Conservation (phyloP, 192 early-diverging fungal genomes). For the Neocallimastix lanati region DNA sequence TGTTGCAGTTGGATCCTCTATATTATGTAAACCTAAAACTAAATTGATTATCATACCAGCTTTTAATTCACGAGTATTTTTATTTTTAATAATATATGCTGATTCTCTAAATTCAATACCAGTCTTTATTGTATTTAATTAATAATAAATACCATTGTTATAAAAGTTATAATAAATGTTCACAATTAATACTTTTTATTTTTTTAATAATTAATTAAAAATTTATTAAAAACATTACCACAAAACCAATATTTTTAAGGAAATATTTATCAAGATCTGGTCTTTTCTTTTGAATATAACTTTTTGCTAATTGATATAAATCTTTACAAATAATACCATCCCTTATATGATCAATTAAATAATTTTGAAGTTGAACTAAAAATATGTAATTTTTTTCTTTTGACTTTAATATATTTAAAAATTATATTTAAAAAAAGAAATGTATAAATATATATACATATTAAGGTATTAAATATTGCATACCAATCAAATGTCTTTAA, state of each 20-base stretch:
- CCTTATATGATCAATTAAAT: slow-evolving; percentile 30
- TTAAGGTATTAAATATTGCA: too few species aligned
- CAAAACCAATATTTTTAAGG: slow-evolving; percentile 71
- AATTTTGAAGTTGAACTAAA: slow-evolving; percentile 57
- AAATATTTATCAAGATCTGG: slow-evolving; percentile 77
- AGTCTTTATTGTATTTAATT: too few species aligned
- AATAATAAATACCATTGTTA: too few species aligned
- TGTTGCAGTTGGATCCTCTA: slow-evolving; percentile 50
- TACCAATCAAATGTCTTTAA: too few species aligned
- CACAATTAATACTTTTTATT: too few species aligned
- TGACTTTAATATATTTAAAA: slow-evolving; percentile 8
- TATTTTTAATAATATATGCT: slow-evolving; percentile 53
- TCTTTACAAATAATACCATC: slow-evolving; percentile 57
- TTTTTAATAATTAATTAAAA: too few species aligned
- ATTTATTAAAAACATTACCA: too few species aligned
- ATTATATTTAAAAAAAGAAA: too few species aligned
- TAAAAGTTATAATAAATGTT: too few species aligned
- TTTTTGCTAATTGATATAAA: slow-evolving; percentile 50
- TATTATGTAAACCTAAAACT: slow-evolving; percentile 65
- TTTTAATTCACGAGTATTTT: slow-evolving; percentile 45
- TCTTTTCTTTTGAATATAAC: slow-evolving; percentile 52
- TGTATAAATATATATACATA: too few species aligned
- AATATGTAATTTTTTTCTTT: slow-evolving; percentile 91
- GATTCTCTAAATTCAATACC: slow-evolving; percentile 90
- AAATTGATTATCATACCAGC: slow-evolving; percentile 73